These are phyloP conservation scores for Beauveria sp. DNA, from an alignment of 2,329 filamentous ascomycete species.

Conservation along the genomic window DNA sequence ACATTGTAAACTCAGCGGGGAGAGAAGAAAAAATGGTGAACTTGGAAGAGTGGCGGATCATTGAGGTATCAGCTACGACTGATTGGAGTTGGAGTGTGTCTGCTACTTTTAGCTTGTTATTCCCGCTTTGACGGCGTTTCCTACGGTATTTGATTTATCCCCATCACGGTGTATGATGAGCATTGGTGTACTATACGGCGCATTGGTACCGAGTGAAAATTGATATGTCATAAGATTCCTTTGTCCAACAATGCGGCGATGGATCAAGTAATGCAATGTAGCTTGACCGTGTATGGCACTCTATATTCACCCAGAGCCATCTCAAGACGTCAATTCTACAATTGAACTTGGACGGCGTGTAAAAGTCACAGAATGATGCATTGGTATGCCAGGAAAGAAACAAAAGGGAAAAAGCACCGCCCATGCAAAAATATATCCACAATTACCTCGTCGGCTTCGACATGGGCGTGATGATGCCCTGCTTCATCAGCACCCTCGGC, in stretches of 20 bases:
- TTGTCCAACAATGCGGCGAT: no score
- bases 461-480: conserved; percentile 83
- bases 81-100: not conserved
- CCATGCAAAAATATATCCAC: not conserved
- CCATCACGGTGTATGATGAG: not conserved
- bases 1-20: no score
- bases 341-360: no score
- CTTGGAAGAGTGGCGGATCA: not conserved
- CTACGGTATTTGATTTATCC: not conserved
- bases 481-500: conserved; percentile 83
- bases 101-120: not conserved
- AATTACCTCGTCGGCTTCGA: conserved; percentile 55
- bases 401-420: not conserved
- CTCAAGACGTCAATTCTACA: not conserved
- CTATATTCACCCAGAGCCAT: not conserved
- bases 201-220: not conserved
- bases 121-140: not conserved
- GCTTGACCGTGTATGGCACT: not conserved
- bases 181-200: not conserved
- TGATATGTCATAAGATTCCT: not conserved
- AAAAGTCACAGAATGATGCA: not conserved
- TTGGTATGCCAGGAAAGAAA: not conserved
- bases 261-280: not conserved
- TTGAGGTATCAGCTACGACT: not conserved
- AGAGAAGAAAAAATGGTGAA: not conserved